Conservation (phyloP, 495 filamentous ascomycete genomes). For the Aspergillus panamensis region DNA sequence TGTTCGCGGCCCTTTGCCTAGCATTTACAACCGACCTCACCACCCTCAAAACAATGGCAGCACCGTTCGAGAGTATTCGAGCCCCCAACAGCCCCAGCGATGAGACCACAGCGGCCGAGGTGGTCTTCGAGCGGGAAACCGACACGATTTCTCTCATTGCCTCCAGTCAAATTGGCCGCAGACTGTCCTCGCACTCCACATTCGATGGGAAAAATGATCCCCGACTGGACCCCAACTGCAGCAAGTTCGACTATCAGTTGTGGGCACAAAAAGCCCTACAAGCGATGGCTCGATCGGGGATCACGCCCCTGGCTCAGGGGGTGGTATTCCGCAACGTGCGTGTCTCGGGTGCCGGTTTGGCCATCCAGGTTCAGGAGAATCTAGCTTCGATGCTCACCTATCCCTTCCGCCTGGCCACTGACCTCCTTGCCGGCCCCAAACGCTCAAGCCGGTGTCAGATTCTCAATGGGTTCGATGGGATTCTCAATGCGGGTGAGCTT, state of each 20-base stretch:
- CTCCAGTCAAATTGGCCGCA: conserved; percentile 27
- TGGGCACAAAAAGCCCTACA: conserved; percentile 46
- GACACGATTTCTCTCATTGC: too few species aligned
- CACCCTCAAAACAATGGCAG: too few species aligned
- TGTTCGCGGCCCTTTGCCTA: too few species aligned
- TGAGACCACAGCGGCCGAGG: too few species aligned
- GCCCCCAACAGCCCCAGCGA: too few species aligned
- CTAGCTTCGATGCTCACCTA: conserved; percentile 40
- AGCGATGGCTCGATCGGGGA: conserved; percentile 34
- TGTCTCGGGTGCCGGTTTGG: conserved; percentile 49
- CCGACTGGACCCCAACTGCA: conserved; percentile 46
- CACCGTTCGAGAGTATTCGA: too few species aligned
- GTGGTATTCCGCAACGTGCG: conserved; percentile 46
- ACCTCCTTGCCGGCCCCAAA: conserved; percentile 27
- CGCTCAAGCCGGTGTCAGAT: conserved; percentile 27
- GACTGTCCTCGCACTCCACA: conserved; percentile 20
- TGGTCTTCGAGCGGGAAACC: too few species aligned
- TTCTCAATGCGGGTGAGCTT: conserved; percentile 35
- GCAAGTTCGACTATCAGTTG: conserved; percentile 50
- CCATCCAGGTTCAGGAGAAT: conserved; percentile 48
- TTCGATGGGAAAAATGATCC: conserved; percentile 33
- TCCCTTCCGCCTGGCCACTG: conserved; percentile 35
- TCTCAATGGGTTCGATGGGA: conserved; percentile 33
- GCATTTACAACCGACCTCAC: too few species aligned
- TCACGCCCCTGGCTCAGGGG: conserved; percentile 31